phyloP scores from a whole-genome alignment of 2,329 filamentous ascomycete species.

The Penicillium sp. region DNA sequence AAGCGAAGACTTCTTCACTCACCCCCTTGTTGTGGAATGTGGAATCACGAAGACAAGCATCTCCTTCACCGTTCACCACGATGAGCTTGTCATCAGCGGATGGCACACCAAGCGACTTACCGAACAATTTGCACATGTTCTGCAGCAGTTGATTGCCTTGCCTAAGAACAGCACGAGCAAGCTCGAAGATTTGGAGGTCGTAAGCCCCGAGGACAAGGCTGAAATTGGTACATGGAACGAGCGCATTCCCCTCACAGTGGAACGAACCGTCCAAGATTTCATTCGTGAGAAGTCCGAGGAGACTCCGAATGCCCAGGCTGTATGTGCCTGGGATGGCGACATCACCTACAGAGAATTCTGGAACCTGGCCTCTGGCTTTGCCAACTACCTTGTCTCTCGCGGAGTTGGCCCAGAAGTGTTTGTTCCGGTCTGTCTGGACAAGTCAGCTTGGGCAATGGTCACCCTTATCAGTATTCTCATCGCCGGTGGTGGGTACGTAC shows the following conservation, averaged over 20 bases:
- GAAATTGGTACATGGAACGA: slow-evolving; percentile 34
- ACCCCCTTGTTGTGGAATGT: slow-evolving; percentile 65
- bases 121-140: slow-evolving; percentile 46
- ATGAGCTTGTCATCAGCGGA: slow-evolving; percentile 56
- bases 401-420: slow-evolving; percentile 32
- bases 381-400: slow-evolving; percentile 28
- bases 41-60: slow-evolving; percentile 54
- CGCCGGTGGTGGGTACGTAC: slow-evolving; percentile 34
- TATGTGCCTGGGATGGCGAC: slow-evolving; percentile 36
- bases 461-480: slow-evolving; percentile 33
- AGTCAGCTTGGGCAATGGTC: slow-evolving; percentile 34
- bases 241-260: slow-evolving; percentile 19
- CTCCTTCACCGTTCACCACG: slow-evolving; percentile 62
- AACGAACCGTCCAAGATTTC: slow-evolving; percentile 33
- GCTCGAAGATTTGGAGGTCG: slow-evolving; percentile 28
- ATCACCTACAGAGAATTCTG: slow-evolving; percentile 33
- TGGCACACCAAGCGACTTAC: slow-evolving; percentile 55
- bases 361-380: slow-evolving; percentile 28
- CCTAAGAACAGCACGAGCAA: slow-evolving; percentile 20
- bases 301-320: slow-evolving; percentile 30
- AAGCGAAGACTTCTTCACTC: slow-evolving; percentile 56
- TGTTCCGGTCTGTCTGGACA: slow-evolving; percentile 34
- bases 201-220: slow-evolving; percentile 33
- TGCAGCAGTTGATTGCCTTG: slow-evolving; percentile 32
- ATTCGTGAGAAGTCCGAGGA: slow-evolving; percentile 24